Percentiles rank a stretch among this genome's conserved stretches.
Conservation (phyloP, 106 monocot species). For the Dendrobium officinale region DNA sequence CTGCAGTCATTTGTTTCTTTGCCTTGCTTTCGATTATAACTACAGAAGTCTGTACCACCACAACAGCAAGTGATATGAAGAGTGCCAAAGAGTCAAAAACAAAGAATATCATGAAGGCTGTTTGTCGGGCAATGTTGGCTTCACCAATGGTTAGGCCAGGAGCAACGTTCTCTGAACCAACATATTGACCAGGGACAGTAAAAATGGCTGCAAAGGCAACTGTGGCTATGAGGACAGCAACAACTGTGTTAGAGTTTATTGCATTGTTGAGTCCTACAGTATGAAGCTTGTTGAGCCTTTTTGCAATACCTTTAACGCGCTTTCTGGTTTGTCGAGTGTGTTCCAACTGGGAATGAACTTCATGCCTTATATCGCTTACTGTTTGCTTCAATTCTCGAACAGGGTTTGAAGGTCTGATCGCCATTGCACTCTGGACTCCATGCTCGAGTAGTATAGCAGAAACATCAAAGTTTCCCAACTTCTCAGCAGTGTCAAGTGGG, state of each 20-base stretch:
- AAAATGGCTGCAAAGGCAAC: slow-evolving; percentile 73
- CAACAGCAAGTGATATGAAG: slow-evolving; percentile 65
- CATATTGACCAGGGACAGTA: slow-evolving; percentile 56
- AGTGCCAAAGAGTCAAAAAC: slow-evolving; percentile 56
- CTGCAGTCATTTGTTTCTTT: slow-evolving; percentile 60
- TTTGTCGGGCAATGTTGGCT: slow-evolving; percentile 35
- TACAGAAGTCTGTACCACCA: slow-evolving; percentile 68
- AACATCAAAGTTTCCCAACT: slow-evolving; percentile 32
- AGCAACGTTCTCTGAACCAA: slow-evolving; percentile 12
- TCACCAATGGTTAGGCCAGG: slow-evolving; percentile 34
- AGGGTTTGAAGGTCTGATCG: slow-evolving; percentile 28
- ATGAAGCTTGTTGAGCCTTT: slow-evolving; percentile 55
- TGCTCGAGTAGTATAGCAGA: slow-evolving; percentile 20
- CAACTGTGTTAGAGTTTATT: slow-evolving; percentile 65
- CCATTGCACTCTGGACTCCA: slow-evolving; percentile 34
- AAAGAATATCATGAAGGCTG: slow-evolving; percentile 64
- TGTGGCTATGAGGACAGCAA: slow-evolving; percentile 67
- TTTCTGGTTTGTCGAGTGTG: slow-evolving; percentile 56
- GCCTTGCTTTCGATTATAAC: slow-evolving; percentile 58
- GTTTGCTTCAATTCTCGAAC: slow-evolving; percentile 51
- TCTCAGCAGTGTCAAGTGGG: slow-evolving; percentile 55
- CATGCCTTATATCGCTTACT: slow-evolving; percentile 67
- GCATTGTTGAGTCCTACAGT: slow-evolving; percentile 69
- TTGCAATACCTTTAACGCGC: slow-evolving; percentile 54
- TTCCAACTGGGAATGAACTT: slow-evolving; percentile 56